Conservation (phyloP, 169 alveolate species). For the Plasmodium vivax region DNA sequence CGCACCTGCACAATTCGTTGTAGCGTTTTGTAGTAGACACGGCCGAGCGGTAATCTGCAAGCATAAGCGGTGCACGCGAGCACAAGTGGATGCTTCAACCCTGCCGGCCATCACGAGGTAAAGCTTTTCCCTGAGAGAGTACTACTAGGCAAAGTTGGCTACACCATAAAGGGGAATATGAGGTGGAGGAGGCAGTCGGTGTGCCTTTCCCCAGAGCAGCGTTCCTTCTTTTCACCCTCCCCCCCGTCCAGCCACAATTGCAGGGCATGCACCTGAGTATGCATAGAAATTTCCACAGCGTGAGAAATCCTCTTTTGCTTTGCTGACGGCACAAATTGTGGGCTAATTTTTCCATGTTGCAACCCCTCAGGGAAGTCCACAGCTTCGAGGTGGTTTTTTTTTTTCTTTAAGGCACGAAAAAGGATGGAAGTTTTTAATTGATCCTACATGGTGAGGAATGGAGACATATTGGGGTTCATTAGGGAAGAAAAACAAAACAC, state of each 20-base stretch:
- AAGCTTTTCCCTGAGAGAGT: neutral
- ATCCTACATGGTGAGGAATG: neutral
- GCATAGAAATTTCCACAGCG: neutral
- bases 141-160: neutral
- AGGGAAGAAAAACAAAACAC: neutral
- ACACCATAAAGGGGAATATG: neutral
- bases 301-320: neutral
- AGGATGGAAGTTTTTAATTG: neutral
- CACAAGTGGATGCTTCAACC: neutral
- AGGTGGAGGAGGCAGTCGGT: neutral
- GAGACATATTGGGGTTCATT: neutral
- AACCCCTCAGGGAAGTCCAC: neutral
- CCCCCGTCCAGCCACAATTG: neutral
- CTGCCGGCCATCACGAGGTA: neutral
- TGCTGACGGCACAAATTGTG: neutral
- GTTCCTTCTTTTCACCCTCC: neutral
- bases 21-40: neutral
- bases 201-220: neutral
- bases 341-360: neutral
- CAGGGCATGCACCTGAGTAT: neutral
- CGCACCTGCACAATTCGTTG: neutral
- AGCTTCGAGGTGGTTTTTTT: neutral
- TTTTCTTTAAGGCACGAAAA: neutral
- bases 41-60: neutral
- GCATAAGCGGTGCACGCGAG: neutral